These are phyloP conservation scores for Fusarium pseudocircinatum DNA, from an alignment of 2,329 filamentous ascomycete genomes.

Conservation along the genomic window DNA sequence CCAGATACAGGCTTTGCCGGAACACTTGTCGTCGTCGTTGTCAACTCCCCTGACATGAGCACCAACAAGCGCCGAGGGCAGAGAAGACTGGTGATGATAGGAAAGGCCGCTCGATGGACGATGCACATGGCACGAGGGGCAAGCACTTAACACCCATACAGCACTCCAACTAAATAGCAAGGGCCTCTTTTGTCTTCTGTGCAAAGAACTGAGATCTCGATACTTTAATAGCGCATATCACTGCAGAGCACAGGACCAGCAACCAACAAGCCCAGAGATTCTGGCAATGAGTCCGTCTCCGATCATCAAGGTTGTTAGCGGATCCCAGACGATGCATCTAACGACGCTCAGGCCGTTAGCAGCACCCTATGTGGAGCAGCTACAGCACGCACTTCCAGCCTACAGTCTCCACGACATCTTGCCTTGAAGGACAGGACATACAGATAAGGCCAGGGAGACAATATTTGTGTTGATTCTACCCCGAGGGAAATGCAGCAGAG, in stretches of 20 bases:
- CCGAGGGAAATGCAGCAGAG: neutral
- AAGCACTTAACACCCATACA: neutral
- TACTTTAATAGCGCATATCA: neutral
- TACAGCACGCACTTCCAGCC: slow-evolving; percentile 21
- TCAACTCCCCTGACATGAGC: neutral
- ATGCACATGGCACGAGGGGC: neutral
- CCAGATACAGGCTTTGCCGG: neutral
- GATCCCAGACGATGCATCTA: slow-evolving; percentile 24
- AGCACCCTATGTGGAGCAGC: slow-evolving; percentile 30
- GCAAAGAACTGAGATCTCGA: neutral
- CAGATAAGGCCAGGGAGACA: neutral
- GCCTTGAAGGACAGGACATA: slow-evolving; percentile 6
- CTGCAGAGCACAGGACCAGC: neutral
- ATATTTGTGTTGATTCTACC: neutral
- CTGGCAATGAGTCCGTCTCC: neutral
- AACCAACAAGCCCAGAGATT: neutral
- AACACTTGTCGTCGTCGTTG: neutral
- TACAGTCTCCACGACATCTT: slow-evolving; percentile 8
- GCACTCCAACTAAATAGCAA: neutral
- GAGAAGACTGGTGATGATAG: neutral
- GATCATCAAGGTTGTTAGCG: slow-evolving; percentile 35
- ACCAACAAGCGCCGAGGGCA: neutral
- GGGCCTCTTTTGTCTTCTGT: neutral
- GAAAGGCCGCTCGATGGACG: neutral
- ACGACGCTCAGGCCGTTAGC: slow-evolving; percentile 32